phyloP scores from a whole-genome alignment of 805 yeast genomes.

The Wickerhamomyces strasburgensis region DNA sequence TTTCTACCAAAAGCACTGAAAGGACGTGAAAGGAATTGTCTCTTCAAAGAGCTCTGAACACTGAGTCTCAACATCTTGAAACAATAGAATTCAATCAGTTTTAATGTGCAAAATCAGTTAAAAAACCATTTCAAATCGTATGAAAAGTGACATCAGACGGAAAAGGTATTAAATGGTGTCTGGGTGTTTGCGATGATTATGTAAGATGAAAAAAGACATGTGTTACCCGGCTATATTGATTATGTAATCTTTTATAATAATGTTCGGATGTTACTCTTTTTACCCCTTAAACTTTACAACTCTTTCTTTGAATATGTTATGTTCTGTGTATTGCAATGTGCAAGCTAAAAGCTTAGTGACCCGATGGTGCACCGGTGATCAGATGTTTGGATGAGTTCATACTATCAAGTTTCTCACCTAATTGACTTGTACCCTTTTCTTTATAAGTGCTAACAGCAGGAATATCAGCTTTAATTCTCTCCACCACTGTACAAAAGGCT shows the following conservation, averaged over 20 bases:
- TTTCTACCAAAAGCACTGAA: conserved; percentile 6
- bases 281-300: too few species aligned
- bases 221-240: too few species aligned
- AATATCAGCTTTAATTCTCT: conserved; percentile 88
- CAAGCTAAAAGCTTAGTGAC: not conserved
- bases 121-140: not conserved
- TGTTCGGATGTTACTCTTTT: too few species aligned
- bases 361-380: conserved; percentile 24
- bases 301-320: too few species aligned
- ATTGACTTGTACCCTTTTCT: conserved; percentile 74
- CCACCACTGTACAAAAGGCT: conserved; percentile 84
- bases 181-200: too few species aligned
- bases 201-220: too few species aligned
- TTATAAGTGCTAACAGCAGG: conserved; percentile 98
- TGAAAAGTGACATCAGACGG: too few species aligned
- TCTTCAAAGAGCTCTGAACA: conserved; percentile 9
- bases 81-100: not conserved
- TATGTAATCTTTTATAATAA: too few species aligned
- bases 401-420: conserved; percentile 32
- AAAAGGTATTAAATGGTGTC: too few species aligned
- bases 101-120: not conserved
- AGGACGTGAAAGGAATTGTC: conserved; percentile 12
- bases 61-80: conserved; percentile 3
- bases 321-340: too few species aligned
- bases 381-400: conserved; percentile 22